These are phyloP conservation scores for Podospora bellae-mahoneyi DNA, from an alignment of 495 filamentous ascomycete genomes.

Conservation along the genomic window DNA sequence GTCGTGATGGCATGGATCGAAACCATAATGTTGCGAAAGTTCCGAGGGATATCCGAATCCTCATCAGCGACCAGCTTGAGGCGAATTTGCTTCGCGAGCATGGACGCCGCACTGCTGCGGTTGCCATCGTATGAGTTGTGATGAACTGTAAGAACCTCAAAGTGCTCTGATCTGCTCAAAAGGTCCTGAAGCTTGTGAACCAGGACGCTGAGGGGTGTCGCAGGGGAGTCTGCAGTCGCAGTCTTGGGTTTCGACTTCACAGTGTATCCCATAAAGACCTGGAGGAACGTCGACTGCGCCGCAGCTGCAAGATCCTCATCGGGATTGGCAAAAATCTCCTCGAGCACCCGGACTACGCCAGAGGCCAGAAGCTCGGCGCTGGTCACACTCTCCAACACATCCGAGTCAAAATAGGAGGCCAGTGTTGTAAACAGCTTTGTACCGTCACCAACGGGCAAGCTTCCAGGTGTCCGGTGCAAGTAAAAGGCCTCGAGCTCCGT, in stretches of 20 bases:
- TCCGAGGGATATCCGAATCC: constrained; percentile 76
- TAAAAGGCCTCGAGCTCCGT: constrained; percentile 68
- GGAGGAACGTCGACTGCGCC: constrained; percentile 78
- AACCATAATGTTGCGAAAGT: constrained; percentile 92
- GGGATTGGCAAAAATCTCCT: constrained; percentile 74
- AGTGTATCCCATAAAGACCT: constrained; percentile 85
- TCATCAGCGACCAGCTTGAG: constrained; percentile 89
- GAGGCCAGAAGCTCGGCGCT: constrained; percentile 92
- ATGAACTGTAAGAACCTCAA: constrained; percentile 93
- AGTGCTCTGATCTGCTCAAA: constrained; percentile 93
- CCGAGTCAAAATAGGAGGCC: constrained; percentile 83
- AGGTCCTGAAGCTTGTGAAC: constrained; percentile 94
- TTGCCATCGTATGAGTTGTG: constrained; percentile 90
- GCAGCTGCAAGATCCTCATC: constrained; percentile 52
- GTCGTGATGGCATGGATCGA: constrained; percentile 98
- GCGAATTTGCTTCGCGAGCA: constrained; percentile 94
- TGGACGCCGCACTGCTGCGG: constrained; percentile 85
- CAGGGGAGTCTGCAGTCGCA: constrained; percentile 58
- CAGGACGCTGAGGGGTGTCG: constrained; percentile 85
- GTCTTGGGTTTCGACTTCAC: constrained; percentile 60
- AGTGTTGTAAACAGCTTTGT: constrained; percentile 68
- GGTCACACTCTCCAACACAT: constrained; percentile 88
- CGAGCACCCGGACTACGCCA: constrained; percentile 76
- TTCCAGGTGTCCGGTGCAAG: constrained; percentile 46
- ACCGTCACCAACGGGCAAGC: constrained; percentile 49